Base-by-base conservation (phyloP, 768 basidiomycete species). In the Leucosporidium scottii region DNA sequence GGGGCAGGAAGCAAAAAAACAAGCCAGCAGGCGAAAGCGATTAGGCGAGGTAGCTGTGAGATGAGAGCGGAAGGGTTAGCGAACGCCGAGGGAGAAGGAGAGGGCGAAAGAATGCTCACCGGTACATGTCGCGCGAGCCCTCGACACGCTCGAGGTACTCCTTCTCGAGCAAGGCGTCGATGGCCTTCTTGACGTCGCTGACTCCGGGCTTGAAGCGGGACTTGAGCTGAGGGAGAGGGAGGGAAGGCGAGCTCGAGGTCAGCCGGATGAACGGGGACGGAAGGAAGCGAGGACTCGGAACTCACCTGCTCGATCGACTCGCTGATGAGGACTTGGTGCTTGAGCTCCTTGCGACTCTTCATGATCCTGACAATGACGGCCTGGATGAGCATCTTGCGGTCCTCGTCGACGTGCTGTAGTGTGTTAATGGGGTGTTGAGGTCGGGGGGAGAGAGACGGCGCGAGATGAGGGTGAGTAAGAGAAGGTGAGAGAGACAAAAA, bases 281-380 rank as follows among this genome's bases (percentile, higher is more conserved):
- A 44, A 2, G 15, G 39, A 17, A 15, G 13, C 13, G 39, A 44
- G 15, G 15, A 12, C n/a, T n/a, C n/a, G n/a, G n/a, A 13, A 44
- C 39, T 15, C 39, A 44, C 39, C 39, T 44, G 39, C 17, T 88
- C 87, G 72, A 91, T 90, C 68, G 93, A 90, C 76, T 94, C 92
- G 75, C 88, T 87, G 71, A 93, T 91, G 74, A 93, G 78, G 0
- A 86, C 82, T 75, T 93, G 90, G 79, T 93, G 91, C 83, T 93
- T 93, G 87, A 93, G 88, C 70, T 88, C 89, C 84, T 92, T 92
- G 44, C 91, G 85, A 31, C 91, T 90, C 80, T 93, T 93, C 92
- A 93, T 93, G 77, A 94, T 90, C 58, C 90, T 90, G 68, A 75
- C 75, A 62, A 76, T 75, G 50, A 75, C 70, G 30, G 75, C 74